phyloP scores from a whole-genome alignment of 805 yeast genomes.

The Ogataea salicorniae region DNA sequence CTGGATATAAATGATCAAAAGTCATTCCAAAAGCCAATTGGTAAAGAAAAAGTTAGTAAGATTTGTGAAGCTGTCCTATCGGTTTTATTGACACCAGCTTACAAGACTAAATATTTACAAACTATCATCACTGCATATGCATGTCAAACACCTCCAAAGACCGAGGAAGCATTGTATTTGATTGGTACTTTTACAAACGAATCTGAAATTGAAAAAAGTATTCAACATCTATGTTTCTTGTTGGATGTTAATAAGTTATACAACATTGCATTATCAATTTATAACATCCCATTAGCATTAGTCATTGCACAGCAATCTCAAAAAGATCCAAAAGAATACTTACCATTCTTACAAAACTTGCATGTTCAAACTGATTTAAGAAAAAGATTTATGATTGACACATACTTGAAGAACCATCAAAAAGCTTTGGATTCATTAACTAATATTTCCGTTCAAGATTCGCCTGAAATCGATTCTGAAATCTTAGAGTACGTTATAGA shows the following conservation, averaged over 20 bases:
- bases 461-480: slow-evolving; percentile 42
- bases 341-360: slow-evolving; percentile 83
- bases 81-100: slow-evolving; percentile 47
- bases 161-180: slow-evolving; percentile 64
- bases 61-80: slow-evolving; percentile 68
- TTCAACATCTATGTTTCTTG: slow-evolving; percentile 83
- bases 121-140: slow-evolving; percentile 88
- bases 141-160: slow-evolving; percentile 82
- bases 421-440: slow-evolving; percentile 66
- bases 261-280: slow-evolving; percentile 71
- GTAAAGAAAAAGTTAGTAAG: slow-evolving; percentile 53
- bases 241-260: slow-evolving; percentile 85
- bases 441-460: slow-evolving; percentile 37
- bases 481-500: slow-evolving; percentile 61
- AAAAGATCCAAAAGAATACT: slow-evolving; percentile 94
- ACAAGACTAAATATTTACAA: slow-evolving; percentile 58
- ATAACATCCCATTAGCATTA: slow-evolving; percentile 76
- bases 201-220: slow-evolving; percentile 50
- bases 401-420: slow-evolving; percentile 58
- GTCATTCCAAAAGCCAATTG: slow-evolving; percentile 10
- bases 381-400: slow-evolving; percentile 73
- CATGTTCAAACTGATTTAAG: slow-evolving; percentile 64
- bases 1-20: neutral
- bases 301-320: slow-evolving; percentile 93
- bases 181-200: slow-evolving; percentile 48